phyloP scores from a whole-genome alignment of 2,329 filamentous ascomycete species.

The Aspergillus arachidicola region DNA sequence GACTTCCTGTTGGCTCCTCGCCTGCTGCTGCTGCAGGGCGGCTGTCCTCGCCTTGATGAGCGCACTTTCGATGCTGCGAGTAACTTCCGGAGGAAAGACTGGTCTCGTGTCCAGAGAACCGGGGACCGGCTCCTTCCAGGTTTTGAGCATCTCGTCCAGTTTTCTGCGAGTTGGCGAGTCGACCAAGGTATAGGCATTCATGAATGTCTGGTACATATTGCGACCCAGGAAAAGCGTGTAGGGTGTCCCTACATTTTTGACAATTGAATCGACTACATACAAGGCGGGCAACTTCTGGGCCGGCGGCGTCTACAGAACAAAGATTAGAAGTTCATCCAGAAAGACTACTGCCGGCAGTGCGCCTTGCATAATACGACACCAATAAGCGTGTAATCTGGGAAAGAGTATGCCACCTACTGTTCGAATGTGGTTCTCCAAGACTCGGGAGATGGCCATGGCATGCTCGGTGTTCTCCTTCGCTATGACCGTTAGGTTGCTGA shows the following conservation, averaged over 20 bases:
- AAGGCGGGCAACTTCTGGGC: constrained; percentile 91
- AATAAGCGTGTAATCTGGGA: constrained; percentile 14
- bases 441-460: constrained; percentile 87
- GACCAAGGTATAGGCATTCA: constrained; percentile 92
- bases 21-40: constrained; percentile 51
- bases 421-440: constrained; percentile 89
- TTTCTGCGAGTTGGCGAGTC: constrained; percentile 80
- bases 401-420: constrained; percentile 67
- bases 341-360: constrained; percentile 24
- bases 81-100: constrained; percentile 85
- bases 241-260: constrained; percentile 97
- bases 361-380: constrained; percentile 16
- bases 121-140: constrained; percentile 96
- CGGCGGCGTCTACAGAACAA: constrained; percentile 70
- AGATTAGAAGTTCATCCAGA: constrained; percentile 36
- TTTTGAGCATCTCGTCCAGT: constrained; percentile 96
- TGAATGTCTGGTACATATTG: constrained; percentile 90
- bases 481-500: constrained; percentile 95
- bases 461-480: constrained; percentile 97
- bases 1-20: constrained; percentile 59
- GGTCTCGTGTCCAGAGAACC: constrained; percentile 90
- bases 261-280: constrained; percentile 96
- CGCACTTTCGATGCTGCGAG: constrained; percentile 89
- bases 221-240: constrained; percentile 94
- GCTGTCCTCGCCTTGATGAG: constrained; percentile 77